phyloP scores from a whole-genome alignment of 495 filamentous ascomycete genomes.

The Rostrohypoxylon terebratum region DNA sequence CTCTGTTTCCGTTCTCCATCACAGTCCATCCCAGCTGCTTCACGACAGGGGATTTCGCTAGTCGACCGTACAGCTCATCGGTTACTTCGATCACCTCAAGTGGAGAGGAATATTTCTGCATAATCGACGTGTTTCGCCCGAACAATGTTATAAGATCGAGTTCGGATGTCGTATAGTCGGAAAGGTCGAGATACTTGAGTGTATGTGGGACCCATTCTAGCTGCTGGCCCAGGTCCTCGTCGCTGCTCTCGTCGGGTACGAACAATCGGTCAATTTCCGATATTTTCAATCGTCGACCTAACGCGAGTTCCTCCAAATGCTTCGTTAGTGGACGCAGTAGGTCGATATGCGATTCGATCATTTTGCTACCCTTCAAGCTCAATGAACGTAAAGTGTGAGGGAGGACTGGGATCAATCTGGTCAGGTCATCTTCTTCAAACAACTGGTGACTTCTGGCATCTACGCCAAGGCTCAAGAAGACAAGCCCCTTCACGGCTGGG shows the following conservation, averaged over 20 bases:
- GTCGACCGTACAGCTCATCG: conserved; percentile 74
- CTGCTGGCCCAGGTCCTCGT: conserved; percentile 47
- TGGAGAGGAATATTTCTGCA: conserved; percentile 72
- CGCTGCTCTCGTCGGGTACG: conserved; percentile 57
- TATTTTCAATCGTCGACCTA: conserved; percentile 76
- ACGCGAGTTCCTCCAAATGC: conserved; percentile 81
- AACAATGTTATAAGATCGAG: conserved; percentile 74
- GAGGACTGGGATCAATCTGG: conserved; percentile 73
- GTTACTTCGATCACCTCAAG: conserved; percentile 83
- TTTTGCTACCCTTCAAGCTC: conserved; percentile 80
- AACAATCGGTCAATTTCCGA: conserved; percentile 72
- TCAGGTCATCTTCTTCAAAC: conserved; percentile 72
- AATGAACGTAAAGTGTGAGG: conserved; percentile 77
- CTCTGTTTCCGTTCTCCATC: conserved; percentile 72
- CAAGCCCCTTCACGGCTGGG: conserved; percentile 73
- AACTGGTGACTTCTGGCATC: conserved; percentile 81
- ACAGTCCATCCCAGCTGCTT: conserved; percentile 72
- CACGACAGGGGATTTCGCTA: conserved; percentile 63
- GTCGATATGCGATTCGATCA: conserved; percentile 72
- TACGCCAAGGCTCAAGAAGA: conserved; percentile 79
- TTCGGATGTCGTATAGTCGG: conserved; percentile 70
- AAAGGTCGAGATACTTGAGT: conserved; percentile 80
- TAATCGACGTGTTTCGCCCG: conserved; percentile 66
- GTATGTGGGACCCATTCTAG: conserved; percentile 68
- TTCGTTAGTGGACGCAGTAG: conserved; percentile 78